Evolutionary conservation across 208 protist genomes (phyloP), one percentile per base, ranked within the genome.

Genomic region (Trypanosoma lewisi): DNA sequence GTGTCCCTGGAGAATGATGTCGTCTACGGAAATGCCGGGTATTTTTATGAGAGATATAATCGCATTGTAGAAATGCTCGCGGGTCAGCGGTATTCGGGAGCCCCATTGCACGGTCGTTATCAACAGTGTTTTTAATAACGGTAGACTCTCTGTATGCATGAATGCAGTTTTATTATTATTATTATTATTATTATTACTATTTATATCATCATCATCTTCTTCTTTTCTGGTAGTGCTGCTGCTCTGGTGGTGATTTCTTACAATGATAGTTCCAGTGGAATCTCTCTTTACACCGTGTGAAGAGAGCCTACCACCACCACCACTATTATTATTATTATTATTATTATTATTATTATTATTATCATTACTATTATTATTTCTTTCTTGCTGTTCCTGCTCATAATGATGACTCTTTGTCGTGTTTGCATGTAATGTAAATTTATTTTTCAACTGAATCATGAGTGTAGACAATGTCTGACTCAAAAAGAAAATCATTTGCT

Each of bases 391-490:
- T n/a, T n/a, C n/a, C n/a, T n/a, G n/a, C n/a, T n/a, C n/a, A n/a
- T 49, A 17, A 33, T 55, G 37, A 55, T 16, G 8, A n/a, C 37
- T n/a, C 70, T 44, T 51, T 68, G 65, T 45, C 63, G 25, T 58
- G n/a, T n/a, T n/a, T n/a, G n/a, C n/a, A n/a, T n/a, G n/a, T n/a
- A n/a, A n/a, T n/a, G n/a, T n/a, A n/a, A n/a, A n/a, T n/a, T n/a
- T n/a, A n/a, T n/a, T n/a, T n/a, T 68, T 72, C 11, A 93, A 69
- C 41, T 91, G 77, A 1, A 69, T 75, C 58, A 83, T 70, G 34
- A 93, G 53, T 4, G 87, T 93, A 58, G 82, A 71, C 31, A 91
- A 63, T 31, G 73, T 83, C 65, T 78, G 64, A 63, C 77, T 86
- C 25, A 94, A 58, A 1, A 63, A 75, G 31, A 73, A 77, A 11